Evolutionary conservation across 2,329 filamentous ascomycete species (phyloP).

Genomic region (Venturia carpophila): DNA sequence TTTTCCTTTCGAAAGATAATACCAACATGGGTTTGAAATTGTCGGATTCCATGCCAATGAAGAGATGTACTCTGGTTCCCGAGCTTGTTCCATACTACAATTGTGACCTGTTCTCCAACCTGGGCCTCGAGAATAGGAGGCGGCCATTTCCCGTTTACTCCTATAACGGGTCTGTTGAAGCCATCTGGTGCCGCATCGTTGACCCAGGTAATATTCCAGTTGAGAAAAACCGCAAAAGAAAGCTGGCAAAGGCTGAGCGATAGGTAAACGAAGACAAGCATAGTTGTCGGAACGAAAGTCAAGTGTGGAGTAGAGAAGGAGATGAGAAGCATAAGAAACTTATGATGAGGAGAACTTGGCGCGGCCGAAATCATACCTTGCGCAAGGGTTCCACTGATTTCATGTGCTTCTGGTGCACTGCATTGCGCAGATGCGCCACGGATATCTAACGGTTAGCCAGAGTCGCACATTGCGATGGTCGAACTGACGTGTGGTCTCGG

Average conservation of each 20-base stretch:
- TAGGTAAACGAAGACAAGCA: constrained; percentile 10
- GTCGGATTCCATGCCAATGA: constrained; percentile 60
- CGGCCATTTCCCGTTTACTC: constrained; percentile 71
- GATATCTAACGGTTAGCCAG: background rate
- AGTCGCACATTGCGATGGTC: background rate
- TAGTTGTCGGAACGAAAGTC: background rate
- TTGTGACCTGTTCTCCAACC: constrained; percentile 53
- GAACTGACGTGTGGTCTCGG: background rate
- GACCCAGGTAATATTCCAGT: constrained; percentile 48
- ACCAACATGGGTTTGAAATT: constrained; percentile 29
- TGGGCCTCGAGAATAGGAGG: constrained; percentile 57
- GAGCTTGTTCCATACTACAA: constrained; percentile 52
- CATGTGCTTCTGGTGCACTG: background rate
- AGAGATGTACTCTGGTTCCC: constrained; percentile 56
- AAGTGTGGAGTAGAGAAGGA: background rate
- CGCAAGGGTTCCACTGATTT: background rate
- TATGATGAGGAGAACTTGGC: background rate
- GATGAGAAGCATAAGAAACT: background rate
- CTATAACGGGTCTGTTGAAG: constrained; percentile 57
- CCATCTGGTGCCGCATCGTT: constrained; percentile 47
- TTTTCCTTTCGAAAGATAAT: background rate
- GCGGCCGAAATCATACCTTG: background rate
- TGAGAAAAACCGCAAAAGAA: constrained; percentile 30
- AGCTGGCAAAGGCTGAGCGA: constrained; percentile 10
- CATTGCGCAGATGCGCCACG: background rate